Percentiles rank a stretch among this genome's conserved stretches.
These are phyloP conservation scores for Bretschneidera sinensis DNA, from an alignment of 345 rosid genomes.

Conservation along the genomic window DNA sequence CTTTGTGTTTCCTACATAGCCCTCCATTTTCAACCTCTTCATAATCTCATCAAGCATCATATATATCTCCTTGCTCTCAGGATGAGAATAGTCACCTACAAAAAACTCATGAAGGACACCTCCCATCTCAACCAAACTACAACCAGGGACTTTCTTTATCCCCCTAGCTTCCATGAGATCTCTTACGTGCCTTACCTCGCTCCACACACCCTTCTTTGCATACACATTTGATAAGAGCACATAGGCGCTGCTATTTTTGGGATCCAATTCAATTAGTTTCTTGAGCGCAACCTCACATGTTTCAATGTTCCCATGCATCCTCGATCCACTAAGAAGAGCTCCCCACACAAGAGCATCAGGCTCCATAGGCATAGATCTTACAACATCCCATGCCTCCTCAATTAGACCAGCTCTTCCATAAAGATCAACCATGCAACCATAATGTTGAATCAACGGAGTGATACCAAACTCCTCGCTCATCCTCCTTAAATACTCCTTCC, in stretches of 20 bases:
- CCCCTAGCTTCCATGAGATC: conserved; percentile 36
- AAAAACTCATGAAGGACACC: conserved; percentile 47
- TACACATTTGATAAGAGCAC: conserved; percentile 42
- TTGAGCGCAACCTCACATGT: conserved; percentile 33
- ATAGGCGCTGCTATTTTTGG: conserved; percentile 34
- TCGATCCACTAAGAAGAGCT: conserved; percentile 42
- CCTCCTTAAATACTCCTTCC: conserved; percentile 31
- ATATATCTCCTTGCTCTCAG: conserved; percentile 29
- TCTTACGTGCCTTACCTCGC: conserved; percentile 34
- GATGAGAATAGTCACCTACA: conserved; percentile 39
- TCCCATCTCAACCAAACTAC: conserved; percentile 40
- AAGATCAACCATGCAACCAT: conserved; percentile 53
- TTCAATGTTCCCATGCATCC: conserved; percentile 37
- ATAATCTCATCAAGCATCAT: conserved; percentile 44
- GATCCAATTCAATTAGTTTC: conserved; percentile 38
- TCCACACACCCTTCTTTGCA: conserved; percentile 41
- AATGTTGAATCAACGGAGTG: conserved; percentile 35
- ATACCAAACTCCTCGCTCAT: conserved; percentile 35
- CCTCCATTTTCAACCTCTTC: conserved; percentile 35
- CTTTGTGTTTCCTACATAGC: conserved; percentile 38
- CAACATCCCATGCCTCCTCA: conserved; percentile 34
- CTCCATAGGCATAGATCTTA: conserved; percentile 38
- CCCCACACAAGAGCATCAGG: conserved; percentile 54
- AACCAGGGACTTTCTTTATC: conserved; percentile 46
- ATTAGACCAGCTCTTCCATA: conserved; percentile 44